These are phyloP conservation scores for Corchorus capsularis DNA, from an alignment of 345 rosid genomes.

Conservation along the genomic window DNA sequence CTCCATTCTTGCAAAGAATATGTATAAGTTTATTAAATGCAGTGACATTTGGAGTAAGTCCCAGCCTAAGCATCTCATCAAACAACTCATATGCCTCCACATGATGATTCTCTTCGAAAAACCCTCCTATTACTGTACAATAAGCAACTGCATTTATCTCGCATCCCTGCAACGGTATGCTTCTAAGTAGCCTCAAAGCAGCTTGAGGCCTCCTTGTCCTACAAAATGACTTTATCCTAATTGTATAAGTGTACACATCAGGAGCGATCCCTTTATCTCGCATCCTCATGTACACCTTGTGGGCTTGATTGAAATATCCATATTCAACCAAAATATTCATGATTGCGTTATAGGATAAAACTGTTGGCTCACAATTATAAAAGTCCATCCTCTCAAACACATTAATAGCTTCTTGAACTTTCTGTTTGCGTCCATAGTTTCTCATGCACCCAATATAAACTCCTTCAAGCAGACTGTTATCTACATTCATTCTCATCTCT, in stretches of 20 bases:
- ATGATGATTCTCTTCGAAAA: constrained; percentile 56
- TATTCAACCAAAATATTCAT: constrained; percentile 83
- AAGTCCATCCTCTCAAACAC: constrained; percentile 96
- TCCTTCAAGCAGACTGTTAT: constrained; percentile 67
- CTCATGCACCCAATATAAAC: constrained; percentile 70
- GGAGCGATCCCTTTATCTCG: constrained; percentile 59
- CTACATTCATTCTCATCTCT: constrained; percentile 55
- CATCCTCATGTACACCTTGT: constrained; percentile 90
- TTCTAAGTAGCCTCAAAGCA: constrained; percentile 79
- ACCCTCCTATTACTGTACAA: constrained; percentile 77
- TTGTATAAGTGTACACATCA: constrained; percentile 78
- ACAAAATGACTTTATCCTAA: constrained; percentile 89
- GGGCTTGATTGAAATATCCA: constrained; percentile 71
- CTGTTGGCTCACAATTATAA: constrained; percentile 65
- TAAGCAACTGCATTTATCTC: constrained; percentile 71
- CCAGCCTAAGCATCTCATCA: constrained; percentile 63
- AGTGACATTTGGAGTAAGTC: constrained; percentile 51
- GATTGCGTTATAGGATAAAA: constrained; percentile 70
- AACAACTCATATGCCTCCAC: constrained; percentile 72
- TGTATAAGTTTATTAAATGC: constrained; percentile 87
- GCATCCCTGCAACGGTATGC: constrained; percentile 77
- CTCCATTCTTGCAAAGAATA: constrained; percentile 74
- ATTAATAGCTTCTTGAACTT: constrained; percentile 78
- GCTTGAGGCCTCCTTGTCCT: constrained; percentile 75
- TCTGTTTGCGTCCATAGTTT: constrained; percentile 74